phyloP scores from a whole-genome alignment of 164 flowering plant species.

The Vitis amurensis region DNA sequence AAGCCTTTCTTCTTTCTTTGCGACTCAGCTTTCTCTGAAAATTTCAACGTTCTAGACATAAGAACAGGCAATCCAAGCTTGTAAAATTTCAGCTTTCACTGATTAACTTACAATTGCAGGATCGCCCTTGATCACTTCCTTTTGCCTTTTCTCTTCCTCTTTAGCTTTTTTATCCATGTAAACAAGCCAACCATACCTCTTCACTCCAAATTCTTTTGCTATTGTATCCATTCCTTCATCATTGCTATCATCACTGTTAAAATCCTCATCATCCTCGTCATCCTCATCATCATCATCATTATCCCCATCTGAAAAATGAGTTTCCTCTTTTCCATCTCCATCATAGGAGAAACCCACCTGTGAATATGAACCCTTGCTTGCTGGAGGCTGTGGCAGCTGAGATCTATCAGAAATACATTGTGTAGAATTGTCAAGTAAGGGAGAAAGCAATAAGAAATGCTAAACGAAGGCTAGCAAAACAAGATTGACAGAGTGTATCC shows the following conservation, averaged over 20 bases:
- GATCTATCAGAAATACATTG: conserved; percentile 37
- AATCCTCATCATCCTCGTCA: conserved; percentile 82
- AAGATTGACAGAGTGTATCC: neutral
- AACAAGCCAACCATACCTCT: conserved; percentile 96
- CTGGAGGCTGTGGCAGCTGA: conserved; percentile 56
- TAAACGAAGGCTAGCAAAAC: neutral
- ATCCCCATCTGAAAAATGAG: conserved; percentile 57
- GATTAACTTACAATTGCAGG: conserved; percentile 82
- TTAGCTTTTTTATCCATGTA: conserved; percentile 95
- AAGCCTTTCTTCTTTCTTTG: conserved; percentile 94
- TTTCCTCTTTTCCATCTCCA: conserved; percentile 71
- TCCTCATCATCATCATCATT: conserved; percentile 71
- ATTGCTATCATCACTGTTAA: conserved; percentile 92
- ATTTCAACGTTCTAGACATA: conserved; percentile 5
- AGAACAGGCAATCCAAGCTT: conserved; percentile 1
- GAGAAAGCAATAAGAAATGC: neutral
- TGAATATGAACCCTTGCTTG: conserved; percentile 88
- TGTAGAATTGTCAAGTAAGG: neutral
- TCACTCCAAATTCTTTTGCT: conserved; percentile 97
- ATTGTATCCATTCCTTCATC: conserved; percentile 91
- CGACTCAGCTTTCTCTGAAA: conserved; percentile 92
- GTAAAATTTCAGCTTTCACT: neutral
- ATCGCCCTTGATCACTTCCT: conserved; percentile 93
- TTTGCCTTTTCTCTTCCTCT: conserved; percentile 92
- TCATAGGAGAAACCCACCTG: conserved; percentile 97